Conservation (phyloP, 2,329 filamentous ascomycete genomes). For the Rhytidhysteron rufulum region DNA sequence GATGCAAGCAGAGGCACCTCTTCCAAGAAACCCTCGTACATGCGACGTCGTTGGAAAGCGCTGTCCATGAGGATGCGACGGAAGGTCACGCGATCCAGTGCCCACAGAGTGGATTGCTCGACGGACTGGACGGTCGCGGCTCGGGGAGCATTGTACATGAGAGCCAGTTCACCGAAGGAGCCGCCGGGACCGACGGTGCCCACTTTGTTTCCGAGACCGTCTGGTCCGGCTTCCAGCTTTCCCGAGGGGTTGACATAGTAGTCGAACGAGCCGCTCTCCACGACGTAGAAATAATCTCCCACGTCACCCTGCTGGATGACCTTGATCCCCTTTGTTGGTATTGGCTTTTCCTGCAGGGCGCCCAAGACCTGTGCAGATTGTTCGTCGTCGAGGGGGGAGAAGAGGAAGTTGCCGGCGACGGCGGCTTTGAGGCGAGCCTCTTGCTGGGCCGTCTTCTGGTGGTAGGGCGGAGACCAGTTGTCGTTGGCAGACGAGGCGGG, state of each 20-base stretch:
- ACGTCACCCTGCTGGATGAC: slow-evolving; percentile 95
- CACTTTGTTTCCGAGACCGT: slow-evolving; percentile 81
- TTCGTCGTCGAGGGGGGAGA: slow-evolving; percentile 91
- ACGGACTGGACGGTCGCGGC: slow-evolving; percentile 89
- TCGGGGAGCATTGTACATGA: slow-evolving; percentile 98
- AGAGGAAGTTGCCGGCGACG: slow-evolving; percentile 87
- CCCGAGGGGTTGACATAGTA: slow-evolving; percentile 83
- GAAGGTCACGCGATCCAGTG: slow-evolving; percentile 92
- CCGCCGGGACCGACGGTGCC: slow-evolving; percentile 79
- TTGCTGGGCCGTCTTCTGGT: slow-evolving; percentile 80
- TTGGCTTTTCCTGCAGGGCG: slow-evolving; percentile 89
- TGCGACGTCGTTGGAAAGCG: slow-evolving; percentile 88
- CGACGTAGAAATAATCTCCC: slow-evolving; percentile 96
- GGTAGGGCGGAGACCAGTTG: slow-evolving; percentile 84
- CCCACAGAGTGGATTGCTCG: slow-evolving; percentile 84
- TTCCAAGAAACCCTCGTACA: slow-evolving; percentile 96
- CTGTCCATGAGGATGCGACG: slow-evolving; percentile 97
- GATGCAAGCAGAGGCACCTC: slow-evolving; percentile 82
- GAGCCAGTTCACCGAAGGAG: slow-evolving; percentile 91
- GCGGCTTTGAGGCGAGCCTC: slow-evolving; percentile 72
- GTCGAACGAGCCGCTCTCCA: slow-evolving; percentile 86
- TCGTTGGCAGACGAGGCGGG: slow-evolving; percentile 78
- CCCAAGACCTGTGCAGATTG: slow-evolving; percentile 83
- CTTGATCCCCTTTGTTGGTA: slow-evolving; percentile 84
- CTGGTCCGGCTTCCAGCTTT: slow-evolving; percentile 70